phyloP scores from a whole-genome alignment of 2,329 filamentous ascomycete species.

The Samsoniella hepiali region DNA sequence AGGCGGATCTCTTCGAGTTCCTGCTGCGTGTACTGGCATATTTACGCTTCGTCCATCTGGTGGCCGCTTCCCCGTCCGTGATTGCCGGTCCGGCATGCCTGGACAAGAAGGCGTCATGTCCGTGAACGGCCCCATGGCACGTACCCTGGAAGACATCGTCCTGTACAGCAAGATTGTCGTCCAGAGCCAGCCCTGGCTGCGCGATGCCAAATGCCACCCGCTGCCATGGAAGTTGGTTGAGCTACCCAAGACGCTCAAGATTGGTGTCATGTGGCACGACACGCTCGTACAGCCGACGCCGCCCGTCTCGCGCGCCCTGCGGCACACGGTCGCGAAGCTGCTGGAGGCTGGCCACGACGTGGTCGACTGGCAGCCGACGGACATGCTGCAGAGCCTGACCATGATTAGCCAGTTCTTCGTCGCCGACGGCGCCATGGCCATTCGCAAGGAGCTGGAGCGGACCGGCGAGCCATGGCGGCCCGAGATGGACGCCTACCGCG shows the following conservation, averaged over 20 bases:
- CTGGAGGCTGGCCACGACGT: conserved; percentile 47
- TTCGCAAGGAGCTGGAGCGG: conserved; percentile 36
- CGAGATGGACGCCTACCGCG: conserved; percentile 35
- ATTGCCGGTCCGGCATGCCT: conserved; percentile 54
- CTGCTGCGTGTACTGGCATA: conserved; percentile 55
- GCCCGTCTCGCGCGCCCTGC: conserved; percentile 57
- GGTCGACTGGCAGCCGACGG: conserved; percentile 47
- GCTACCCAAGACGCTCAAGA: conserved; percentile 42
- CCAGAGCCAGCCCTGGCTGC: conserved; percentile 51
- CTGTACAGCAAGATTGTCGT: conserved; percentile 53
- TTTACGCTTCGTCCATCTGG: conserved; percentile 55
- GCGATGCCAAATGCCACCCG: conserved; percentile 55
- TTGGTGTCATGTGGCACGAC: conserved; percentile 65
- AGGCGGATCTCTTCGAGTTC: conserved; percentile 52
- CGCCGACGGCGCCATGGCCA: conserved; percentile 44
- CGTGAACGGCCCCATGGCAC: conserved; percentile 62
- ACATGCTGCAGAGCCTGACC: conserved; percentile 37
- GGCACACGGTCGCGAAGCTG: conserved; percentile 42
- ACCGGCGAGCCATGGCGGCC: conserved; percentile 43
- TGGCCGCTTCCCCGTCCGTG: conserved; percentile 56
- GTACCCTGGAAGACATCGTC: conserved; percentile 52
- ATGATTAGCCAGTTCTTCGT: conserved; percentile 46
- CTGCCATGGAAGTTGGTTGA: conserved; percentile 50
- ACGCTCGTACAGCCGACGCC: conserved; percentile 63
- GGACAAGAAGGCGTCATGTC: conserved; percentile 63